phyloP scores from a whole-genome alignment of 2,329 filamentous ascomycete species.

The Cladophialophora carrionii region DNA sequence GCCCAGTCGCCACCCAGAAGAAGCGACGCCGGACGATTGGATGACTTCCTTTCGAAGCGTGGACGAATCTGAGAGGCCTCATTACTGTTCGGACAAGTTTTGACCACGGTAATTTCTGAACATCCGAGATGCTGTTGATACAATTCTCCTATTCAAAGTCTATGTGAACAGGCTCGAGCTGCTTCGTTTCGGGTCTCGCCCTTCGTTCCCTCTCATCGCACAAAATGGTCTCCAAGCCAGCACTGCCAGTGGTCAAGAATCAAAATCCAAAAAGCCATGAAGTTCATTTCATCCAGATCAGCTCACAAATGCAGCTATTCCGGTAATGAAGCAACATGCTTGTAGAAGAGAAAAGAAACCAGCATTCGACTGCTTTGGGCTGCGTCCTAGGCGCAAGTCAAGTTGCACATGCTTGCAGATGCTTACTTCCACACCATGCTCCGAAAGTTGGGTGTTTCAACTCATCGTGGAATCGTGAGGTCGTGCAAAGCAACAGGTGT shows the following conservation, averaged over 20 bases:
- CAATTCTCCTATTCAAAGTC: constrained; percentile 14
- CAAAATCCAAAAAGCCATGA: constrained; percentile 19
- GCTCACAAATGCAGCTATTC: background rate
- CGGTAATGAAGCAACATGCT: constrained; percentile 22
- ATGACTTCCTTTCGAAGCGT: background rate
- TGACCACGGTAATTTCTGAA: constrained; percentile 6
- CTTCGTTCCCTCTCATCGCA: constrained; percentile 3
- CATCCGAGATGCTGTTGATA: constrained; percentile 22
- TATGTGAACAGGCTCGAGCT: constrained; percentile 23
- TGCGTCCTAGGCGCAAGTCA: constrained; percentile 17
- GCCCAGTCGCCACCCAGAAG: background rate
- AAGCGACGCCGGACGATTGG: background rate
- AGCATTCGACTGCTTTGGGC: constrained; percentile 12
- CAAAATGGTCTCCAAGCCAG: constrained; percentile 24
- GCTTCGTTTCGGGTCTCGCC: constrained; percentile 1
- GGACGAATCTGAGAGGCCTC: background rate
- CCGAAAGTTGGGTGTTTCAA: constrained; percentile 2
- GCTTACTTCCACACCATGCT: background rate
- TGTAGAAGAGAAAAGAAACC: constrained; percentile 29
- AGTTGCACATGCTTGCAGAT: background rate
- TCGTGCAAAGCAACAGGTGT: constrained; percentile 16
- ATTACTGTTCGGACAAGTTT: background rate
- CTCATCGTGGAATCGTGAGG: constrained; percentile 28
- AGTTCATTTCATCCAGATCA: constrained; percentile 13
- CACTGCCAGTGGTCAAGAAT: constrained; percentile 19